phyloP scores from a whole-genome alignment of 192 early-diverging fungal genomes.

The Dissophora globulifera region DNA sequence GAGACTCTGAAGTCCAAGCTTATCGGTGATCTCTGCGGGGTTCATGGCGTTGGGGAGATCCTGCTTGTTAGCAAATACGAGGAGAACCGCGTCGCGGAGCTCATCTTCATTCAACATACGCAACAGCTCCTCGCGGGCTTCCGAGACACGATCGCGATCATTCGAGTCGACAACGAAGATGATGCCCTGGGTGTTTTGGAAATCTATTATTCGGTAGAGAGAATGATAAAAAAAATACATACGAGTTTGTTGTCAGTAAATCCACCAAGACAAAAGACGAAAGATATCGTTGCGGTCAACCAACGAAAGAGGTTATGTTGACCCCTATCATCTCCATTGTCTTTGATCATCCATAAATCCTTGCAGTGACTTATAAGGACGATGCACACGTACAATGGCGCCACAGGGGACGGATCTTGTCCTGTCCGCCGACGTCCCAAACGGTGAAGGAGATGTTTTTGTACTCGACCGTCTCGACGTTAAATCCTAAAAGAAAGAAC shows the following conservation, averaged over 20 bases:
- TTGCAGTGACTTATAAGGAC: neutral
- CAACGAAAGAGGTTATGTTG: no score
- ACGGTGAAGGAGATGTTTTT: conserved; percentile 98
- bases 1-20: conserved; percentile 87
- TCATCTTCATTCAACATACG: conserved; percentile 96
- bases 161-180: conserved; percentile 98
- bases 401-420: conserved; percentile 98
- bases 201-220: conserved; percentile 65
- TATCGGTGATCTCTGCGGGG: conserved; percentile 91
- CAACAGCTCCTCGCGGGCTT: conserved; percentile 94
- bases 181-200: conserved; percentile 96
- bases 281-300: no score
- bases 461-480: conserved; percentile 98
- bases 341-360: no score
- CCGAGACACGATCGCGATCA: conserved; percentile 92
- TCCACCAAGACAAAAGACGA: neutral
- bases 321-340: no score
- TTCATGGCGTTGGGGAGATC: conserved; percentile 97
- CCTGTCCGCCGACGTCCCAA: conserved; percentile 99
- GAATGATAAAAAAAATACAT: neutral
- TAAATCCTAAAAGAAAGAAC: conserved; percentile 76
- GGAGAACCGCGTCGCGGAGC: conserved; percentile 86
- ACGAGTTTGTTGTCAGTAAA: conserved; percentile 10
- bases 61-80: conserved; percentile 99
- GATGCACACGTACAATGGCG: conserved; percentile 83